Evolutionary conservation across 164 flowering plant genomes (phyloP).

Genomic region (Vitis rotundifolia): DNA sequence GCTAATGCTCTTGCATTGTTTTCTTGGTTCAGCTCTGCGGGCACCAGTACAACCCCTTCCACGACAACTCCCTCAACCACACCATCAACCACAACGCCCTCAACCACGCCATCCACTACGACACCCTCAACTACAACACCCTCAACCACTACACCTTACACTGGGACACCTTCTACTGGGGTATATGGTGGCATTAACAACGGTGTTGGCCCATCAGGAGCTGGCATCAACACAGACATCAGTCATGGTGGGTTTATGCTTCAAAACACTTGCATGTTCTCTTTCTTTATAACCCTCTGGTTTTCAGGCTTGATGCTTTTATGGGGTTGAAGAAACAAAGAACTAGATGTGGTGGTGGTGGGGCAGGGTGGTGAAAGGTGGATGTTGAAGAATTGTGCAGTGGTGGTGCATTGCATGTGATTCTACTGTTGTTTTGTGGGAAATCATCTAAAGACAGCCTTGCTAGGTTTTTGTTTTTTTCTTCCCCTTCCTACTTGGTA

Average conservation of each 20-base stretch:
- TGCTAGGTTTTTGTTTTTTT: slow-evolving; percentile 10
- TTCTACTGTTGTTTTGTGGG: slow-evolving; percentile 8
- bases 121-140: slow-evolving; percentile 21
- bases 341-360: background rate
- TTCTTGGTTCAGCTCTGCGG: slow-evolving; percentile 30
- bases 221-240: slow-evolving; percentile 31
- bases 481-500: slow-evolving; percentile 4
- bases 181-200: slow-evolving; percentile 29
- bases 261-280: background rate
- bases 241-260: slow-evolving; percentile 18
- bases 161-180: slow-evolving; percentile 14
- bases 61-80: slow-evolving; percentile 13
- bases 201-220: slow-evolving; percentile 37
- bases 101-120: slow-evolving; percentile 11
- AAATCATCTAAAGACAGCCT: slow-evolving; percentile 1
- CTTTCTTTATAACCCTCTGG: background rate
- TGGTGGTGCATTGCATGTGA: slow-evolving; percentile 13
- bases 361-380: slow-evolving; percentile 9
- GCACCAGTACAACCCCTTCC: slow-evolving; percentile 18
- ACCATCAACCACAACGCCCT: slow-evolving; percentile 15
- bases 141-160: slow-evolving; percentile 7
- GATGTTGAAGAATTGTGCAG: slow-evolving; percentile 8
- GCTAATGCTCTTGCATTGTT: background rate
- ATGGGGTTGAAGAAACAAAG: slow-evolving; percentile 12
- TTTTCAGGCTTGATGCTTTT: slow-evolving; percentile 16